Base-by-base conservation (phyloP, 495 filamentous ascomycete species). In the Aspergillus baeticus region DNA sequence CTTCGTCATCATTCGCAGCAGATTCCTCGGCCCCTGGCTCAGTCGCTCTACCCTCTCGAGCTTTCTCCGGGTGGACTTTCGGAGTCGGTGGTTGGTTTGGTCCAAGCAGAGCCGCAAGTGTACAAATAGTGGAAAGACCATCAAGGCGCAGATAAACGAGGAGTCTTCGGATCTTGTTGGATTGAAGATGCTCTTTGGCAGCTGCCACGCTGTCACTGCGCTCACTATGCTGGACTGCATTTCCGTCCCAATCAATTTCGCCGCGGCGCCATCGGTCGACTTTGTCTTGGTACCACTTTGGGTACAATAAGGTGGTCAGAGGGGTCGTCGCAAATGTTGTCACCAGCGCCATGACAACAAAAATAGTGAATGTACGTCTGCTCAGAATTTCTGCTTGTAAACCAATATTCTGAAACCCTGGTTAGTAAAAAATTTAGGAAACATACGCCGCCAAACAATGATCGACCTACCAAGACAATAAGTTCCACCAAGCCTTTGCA, bases 401-500 rank as follows among this genome's bases (percentile, higher is more conserved):
- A 21, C 94, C 94, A 63, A 98, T 96, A 62, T 98, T 98, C 89
- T 95, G 54, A 1, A 31, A 13, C 7, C 1, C 14, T 3, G 20
- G 45, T 77, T 60, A 76, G 68, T 50, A 54, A 23, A 5, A 10
- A 37, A 7, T 35, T 35, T 6, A 35, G 33, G 13, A 13, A 35
- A 6, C 6, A 6, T 13, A 35, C 6, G 6, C 6, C 6, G 33
- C 6, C 33, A 35, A 6, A 6, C 33, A 35, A 13, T 35, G 6
- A 35, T 14, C 14, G 1, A 50, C 84, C 76, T 78, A 95, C 91
- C 69, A 98, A 66, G 3, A 97, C 93, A 71, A 98, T 98, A 45
- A 97, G 76, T 71, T 98, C 94, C 0, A 97, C 90, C 46, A 98
- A 78, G 52, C 94, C 94, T 68, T 98, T 98, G 70, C 94, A 98